Percentiles rank a stretch among this genome's conserved stretches.
phyloP scores from a whole-genome alignment of 2,329 filamentous ascomycete genomes.

The Tolypocladium album region DNA sequence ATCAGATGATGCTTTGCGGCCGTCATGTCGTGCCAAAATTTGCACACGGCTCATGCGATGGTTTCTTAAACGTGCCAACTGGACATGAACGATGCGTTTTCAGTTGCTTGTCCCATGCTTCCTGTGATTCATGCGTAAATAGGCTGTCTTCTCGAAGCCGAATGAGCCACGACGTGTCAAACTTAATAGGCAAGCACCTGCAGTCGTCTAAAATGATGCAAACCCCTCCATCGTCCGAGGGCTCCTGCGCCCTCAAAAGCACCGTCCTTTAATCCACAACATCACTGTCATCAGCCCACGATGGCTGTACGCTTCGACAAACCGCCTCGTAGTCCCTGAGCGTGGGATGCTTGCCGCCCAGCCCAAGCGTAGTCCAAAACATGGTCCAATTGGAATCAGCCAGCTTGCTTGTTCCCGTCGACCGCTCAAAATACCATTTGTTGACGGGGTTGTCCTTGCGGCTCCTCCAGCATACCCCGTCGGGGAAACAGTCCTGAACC shows the following conservation, averaged over 20 bases:
- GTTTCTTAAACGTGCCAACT: neutral
- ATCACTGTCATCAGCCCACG: conserved; percentile 49
- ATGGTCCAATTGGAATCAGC: conserved; percentile 84
- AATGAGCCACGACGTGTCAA: neutral
- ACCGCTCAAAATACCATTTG: conserved; percentile 97
- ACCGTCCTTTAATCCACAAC: conserved; percentile 40
- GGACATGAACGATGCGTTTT: neutral
- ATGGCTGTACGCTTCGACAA: conserved; percentile 54
- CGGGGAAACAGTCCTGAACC: conserved; percentile 78
- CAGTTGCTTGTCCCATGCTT: neutral
- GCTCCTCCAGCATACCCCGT: conserved; percentile 87
- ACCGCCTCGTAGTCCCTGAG: conserved; percentile 65
- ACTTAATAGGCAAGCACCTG: neutral
- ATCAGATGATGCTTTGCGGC: neutral
- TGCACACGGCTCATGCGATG: neutral
- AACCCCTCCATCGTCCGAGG: neutral
- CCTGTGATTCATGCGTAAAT: neutral
- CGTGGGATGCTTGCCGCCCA: conserved; percentile 41
- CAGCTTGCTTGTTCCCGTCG: conserved; percentile 72
- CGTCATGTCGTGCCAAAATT: neutral
- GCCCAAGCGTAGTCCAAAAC: conserved; percentile 85
- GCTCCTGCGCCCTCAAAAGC: neutral
- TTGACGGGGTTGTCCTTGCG: conserved; percentile 90
- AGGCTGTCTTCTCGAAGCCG: neutral
- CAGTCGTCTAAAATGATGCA: neutral